Percentiles rank a stretch among this genome's conserved stretches.
Conservation (phyloP, 441 rosid genomes). For the Geranium incanum region DNA sequence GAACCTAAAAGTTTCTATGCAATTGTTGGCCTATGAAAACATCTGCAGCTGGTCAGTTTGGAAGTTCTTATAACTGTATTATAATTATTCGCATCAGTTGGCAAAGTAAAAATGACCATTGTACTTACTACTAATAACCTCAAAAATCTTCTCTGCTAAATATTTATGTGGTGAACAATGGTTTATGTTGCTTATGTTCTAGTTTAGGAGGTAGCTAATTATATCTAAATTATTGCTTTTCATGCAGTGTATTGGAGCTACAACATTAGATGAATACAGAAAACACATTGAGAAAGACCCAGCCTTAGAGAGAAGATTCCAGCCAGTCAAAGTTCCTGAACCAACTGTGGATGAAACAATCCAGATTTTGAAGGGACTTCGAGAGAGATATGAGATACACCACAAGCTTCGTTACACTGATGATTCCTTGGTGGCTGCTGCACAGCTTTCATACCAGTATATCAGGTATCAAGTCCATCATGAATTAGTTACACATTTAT, state of each 20-base stretch:
- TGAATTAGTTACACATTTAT: background rate
- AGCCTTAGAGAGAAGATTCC: constrained; percentile 85
- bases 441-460: constrained; percentile 73
- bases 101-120: too few relatives aligned
- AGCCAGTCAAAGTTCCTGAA: constrained; percentile 87
- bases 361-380: constrained; percentile 72
- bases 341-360: constrained; percentile 83
- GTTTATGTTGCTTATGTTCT: background rate
- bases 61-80: too few relatives aligned
- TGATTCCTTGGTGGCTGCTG: constrained; percentile 76
- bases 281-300: constrained; percentile 86
- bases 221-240: constrained; percentile 10
- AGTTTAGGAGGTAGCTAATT: background rate
- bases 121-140: too few relatives aligned
- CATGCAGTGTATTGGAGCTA: constrained; percentile 87
- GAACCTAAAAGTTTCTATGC: too few relatives aligned
- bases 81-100: too few relatives aligned
- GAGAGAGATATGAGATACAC: constrained; percentile 83
- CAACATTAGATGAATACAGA: constrained; percentile 83
- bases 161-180: background rate
- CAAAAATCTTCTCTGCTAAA: background rate
- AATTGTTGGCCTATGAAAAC: too few relatives aligned
- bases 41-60: too few relatives aligned
- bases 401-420: constrained; percentile 78
- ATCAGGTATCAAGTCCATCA: constrained; percentile 44